Evolutionary conservation across 31 red algal species (phyloP), one percentile per base, ranked within the genome.

Genomic region (Odonthalia washingtoniensis): DNA sequence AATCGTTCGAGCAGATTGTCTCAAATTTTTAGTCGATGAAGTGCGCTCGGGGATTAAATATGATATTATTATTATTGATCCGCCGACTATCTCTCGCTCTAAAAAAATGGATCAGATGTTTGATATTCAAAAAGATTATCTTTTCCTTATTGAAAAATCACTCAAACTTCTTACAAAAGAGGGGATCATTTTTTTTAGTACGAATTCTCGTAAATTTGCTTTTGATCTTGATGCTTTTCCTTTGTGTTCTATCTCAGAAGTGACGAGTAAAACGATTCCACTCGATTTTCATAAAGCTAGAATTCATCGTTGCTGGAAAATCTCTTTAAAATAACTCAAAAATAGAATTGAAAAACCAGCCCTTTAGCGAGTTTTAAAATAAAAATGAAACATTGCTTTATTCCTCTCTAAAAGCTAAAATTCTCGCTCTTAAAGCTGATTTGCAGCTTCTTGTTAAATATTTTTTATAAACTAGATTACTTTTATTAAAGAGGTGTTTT

Each of bases 11-110:
- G 72, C 72, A 40, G 72, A 75, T 75, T 34, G 33, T 39, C 37
- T 75, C 27, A 42, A 40, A 40, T 75, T 75, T 75, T 42, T 75
- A 28, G 26, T 30, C 27, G 72, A 75, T 40, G 42, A 44, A 44
- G 42, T 44, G 42, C 42, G 42, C 42, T 40, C 35, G 27, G 72
- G 37, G 27, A 40, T 28, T 28, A 28, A 40, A 34, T 75, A 39
- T 42, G 72, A 75, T 41, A 28, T 75, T 28, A 75, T 75, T 40
- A 28, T 75, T 42, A 40, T 34, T 75, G 72, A 75, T 40, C 72
- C 72, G 30, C 72, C 72, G 38, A 75, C 72, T 40, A 40, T 75
- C 72, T 40, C 34, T 34, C 34, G 41, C 37, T 34, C 30, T 68
- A 32, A 34, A 32, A 36, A 68, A 68, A 32, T 32, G 42, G 42